phyloP scores from a whole-genome alignment of 129 eudicot species.

The Artemisia argyi region DNA sequence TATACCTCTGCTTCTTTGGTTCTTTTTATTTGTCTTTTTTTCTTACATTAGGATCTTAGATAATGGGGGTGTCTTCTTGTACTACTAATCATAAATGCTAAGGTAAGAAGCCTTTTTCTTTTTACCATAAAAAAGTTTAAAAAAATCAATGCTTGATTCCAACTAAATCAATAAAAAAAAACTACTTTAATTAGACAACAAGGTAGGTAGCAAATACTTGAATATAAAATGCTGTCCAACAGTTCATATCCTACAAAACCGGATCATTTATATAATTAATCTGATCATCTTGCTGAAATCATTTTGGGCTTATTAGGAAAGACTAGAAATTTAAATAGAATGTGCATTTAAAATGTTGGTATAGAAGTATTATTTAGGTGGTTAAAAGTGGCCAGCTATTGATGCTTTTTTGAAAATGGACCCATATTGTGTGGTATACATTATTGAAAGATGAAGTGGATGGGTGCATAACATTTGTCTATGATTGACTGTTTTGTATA shows the following conservation, averaged over 20 bases:
- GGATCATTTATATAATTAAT: not conserved
- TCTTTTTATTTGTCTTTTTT: conserved; percentile 8
- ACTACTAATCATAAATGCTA: conserved; percentile 31
- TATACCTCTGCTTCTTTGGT: not conserved
- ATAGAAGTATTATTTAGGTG: conserved; percentile 3
- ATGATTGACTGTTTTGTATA: conserved; percentile 28
- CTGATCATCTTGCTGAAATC: not conserved
- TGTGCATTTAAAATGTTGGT: not conserved
- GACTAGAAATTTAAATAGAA: not conserved
- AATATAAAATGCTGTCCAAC: conserved; percentile 27
- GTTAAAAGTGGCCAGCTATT: conserved; percentile 23
- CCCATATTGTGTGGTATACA: conserved; percentile 26
- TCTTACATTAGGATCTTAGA: conserved; percentile 28
- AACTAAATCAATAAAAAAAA: conserved; percentile 4
- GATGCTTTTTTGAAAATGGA: conserved; percentile 22
- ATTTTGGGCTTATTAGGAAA: conserved; percentile 16
- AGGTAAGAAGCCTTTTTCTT: conserved; percentile 46
- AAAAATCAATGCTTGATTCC: conserved; percentile 2
- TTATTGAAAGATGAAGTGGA: conserved; percentile 30
- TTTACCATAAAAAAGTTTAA: conserved; percentile 11
- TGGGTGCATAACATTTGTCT: conserved; percentile 3
- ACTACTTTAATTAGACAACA: conserved; percentile 37
- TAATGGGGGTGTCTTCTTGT: conserved; percentile 25
- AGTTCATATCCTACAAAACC: conserved; percentile 26
- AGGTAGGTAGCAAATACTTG: conserved; percentile 36